A percentile compares a stretch with the other conserved stretches of the same genome.
phyloP scores from a whole-genome alignment of 768 basidiomycete species.

The Boletus reticulatus region DNA sequence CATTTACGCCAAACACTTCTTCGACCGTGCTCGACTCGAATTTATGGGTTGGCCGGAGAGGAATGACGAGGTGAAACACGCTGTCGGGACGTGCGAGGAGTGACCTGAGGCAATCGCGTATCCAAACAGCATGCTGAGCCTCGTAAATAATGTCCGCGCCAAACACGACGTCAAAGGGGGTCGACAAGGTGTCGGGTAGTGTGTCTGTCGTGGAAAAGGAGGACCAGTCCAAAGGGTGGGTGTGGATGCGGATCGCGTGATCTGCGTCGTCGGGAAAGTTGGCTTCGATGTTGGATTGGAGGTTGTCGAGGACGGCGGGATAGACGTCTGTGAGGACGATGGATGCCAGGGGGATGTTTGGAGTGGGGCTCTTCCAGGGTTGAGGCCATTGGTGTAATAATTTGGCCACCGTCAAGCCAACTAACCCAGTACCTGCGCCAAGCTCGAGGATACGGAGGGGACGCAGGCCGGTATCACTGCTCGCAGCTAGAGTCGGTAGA shows the following conservation, averaged over 20 bases:
- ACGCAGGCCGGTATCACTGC: not conserved
- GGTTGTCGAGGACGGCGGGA: slow-evolving; percentile 46
- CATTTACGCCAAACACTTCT: slow-evolving; percentile 41
- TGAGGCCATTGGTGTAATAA: slow-evolving; percentile 17
- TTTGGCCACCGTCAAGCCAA: slow-evolving; percentile 42
- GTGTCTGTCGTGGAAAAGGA: slow-evolving; percentile 3
- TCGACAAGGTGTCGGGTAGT: slow-evolving; percentile 24
- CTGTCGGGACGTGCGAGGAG: slow-evolving; percentile 33
- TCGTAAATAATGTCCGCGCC: slow-evolving; percentile 60
- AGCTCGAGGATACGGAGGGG: slow-evolving; percentile 48
- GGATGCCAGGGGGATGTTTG: slow-evolving; percentile 4
- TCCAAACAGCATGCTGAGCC: slow-evolving; percentile 44
- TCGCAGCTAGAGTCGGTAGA: slow-evolving; percentile 15
- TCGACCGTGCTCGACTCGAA: slow-evolving; percentile 61
- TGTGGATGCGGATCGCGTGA: slow-evolving; percentile 18
- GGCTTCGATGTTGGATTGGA: slow-evolving; percentile 39
- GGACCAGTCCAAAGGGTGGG: slow-evolving; percentile 3
- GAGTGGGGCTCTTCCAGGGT: not conserved
- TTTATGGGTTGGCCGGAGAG: slow-evolving; percentile 57
- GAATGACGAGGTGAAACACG: slow-evolving; percentile 47
- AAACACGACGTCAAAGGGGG: slow-evolving; percentile 47
- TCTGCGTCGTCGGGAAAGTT: slow-evolving; percentile 10
- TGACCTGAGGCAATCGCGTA: slow-evolving; percentile 39
- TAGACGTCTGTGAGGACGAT: slow-evolving; percentile 52
- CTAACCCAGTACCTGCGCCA: slow-evolving; percentile 57